Evolutionary conservation across 495 filamentous ascomycete species (phyloP), one percentile per base, ranked within the genome.

Genomic region (Gamarada debralockiae): DNA sequence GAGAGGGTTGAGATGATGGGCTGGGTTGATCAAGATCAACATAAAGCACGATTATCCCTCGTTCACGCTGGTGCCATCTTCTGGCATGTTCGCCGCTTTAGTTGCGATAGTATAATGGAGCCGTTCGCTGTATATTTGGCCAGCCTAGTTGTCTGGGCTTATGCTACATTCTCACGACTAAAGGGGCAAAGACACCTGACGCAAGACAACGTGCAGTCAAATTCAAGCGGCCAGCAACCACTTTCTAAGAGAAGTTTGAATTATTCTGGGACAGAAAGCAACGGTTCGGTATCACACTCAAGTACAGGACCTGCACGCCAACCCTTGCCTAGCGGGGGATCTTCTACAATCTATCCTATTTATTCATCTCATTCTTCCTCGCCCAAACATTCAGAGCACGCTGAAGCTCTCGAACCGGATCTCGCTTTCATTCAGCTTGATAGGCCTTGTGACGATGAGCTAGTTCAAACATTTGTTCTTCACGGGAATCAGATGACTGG

Each of bases 1-100:
- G n/a, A 34, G 8, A 34, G n/a, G n/a, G 31, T 42, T 9, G 39
- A 10, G 10, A 42, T 49, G 9, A 3, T 33, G 5, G 6, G 21
- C 6, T 78, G 75, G 75, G 69, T 72, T 15, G 65, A 60, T n/a
- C 66, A 76, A 41, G 72, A 76, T 48, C 73, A 78, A 53, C 74
- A 75, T 54, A 79, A 79, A 56, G 76, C 76, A 24, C 73, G 76
- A 6, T 60, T 79, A 3, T 69, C 76, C 9, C 67, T 78, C 3
- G 67, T 78, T 3, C 76, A 79, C 50, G 71, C 74, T 3, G 76
- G 76, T 0, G 60, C 66, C 3, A 58, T 69, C 1, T 64, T 78
- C n/a, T 78, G 72, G 68, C 70, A 78, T 50, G 55, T 77, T 3
- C 69, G 72, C 22, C 63, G 70, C 20, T 74, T 72, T 49, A 72